Evolutionary conservation across 1,284 basidiomycete genomes (phyloP), one percentile per base, ranked within the genome.

Genomic region (Ceratorhiza oryzae-sativae): DNA sequence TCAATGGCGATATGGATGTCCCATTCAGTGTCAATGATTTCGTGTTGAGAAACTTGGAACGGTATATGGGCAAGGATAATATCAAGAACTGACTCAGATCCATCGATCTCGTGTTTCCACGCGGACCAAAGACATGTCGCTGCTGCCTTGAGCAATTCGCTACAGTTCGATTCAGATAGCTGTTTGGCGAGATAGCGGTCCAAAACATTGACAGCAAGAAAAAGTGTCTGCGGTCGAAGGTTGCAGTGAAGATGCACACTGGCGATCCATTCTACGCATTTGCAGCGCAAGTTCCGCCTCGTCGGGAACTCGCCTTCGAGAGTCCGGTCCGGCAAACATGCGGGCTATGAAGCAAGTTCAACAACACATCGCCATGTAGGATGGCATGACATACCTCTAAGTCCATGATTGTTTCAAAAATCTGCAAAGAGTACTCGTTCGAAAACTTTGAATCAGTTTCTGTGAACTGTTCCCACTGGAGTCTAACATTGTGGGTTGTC

Each of bases 151-250:
- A 56, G 20, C 51, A 39, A 68, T 12, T 34, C n/a, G 18, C 18
- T 15, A 4, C 23, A 51, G 18, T 41, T 9, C n/a, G 42, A 36
- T 0, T 8, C 25, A 15, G 3, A 18, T 9, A 3, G n/a, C 2
- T 20, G 10, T 32, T 46, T 45, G 23, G 20, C 9, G 12, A 61
- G 41, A 25, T 30, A 68, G 12, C 53, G 65, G 30, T 68, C 65
- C 18, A 68, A 18, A 3, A 68, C 23, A 45, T 68, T 56, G 25
- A 68, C 39, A 10, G 51, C 51, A 9, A 55, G 51, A 53, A 45
- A 68, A n/a, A 68, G 41, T 25, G 41, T 68, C 45, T 68, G 36
- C 3, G 65, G 48, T 6, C 51, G 18, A 13, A 68, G 65, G n/a
- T 45, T 41, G 48, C 39, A 68, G 10, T n/a, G 32, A 45, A 56